Base-by-base conservation (phyloP, 352 stramenopile species). In the Phytophthora foliorum region DNA sequence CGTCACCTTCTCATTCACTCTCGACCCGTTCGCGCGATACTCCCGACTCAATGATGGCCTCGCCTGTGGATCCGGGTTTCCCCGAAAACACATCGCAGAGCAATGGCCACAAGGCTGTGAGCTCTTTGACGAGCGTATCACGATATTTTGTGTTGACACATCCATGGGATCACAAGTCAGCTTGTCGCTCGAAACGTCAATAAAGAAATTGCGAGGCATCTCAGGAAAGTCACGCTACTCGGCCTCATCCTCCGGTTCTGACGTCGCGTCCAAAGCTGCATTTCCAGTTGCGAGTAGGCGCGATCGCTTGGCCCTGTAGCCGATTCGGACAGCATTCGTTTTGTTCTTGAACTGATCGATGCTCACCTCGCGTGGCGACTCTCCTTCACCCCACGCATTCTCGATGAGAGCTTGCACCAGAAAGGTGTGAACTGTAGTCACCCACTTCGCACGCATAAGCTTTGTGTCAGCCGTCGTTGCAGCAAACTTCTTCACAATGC, bases 1-100 rank as follows among this genome's bases (percentile, higher is more conserved):
- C n/a, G 8, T n/a, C 38, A n/a, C 25, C 39, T 31, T 56, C 32
- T 8, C 22, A 34, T 17, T 51, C 44, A 19, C 21, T 51, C 7
- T 51, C 44, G 22, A 53, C 9, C 2, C 29, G 21, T 0, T 32
- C 21, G 17, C n/a, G 53, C 16, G 10, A 39, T 19, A 39, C 22
- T 13, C 50, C 39, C 9, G 59, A 60, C 39, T 67, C 59, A 2
- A 49, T 38, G 42, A 60, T 60, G 32, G 38, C 38, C 19, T 67
- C 59, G 2, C 59, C 59, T n/a, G 59, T 67, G 31, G 41, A 55
- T 8, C 38, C 50, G 27, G 49, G 49, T 2, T 45, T 44, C 14
- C 29, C 19, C 5, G 39, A 67, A 36, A 59, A 67, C 11, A 55
- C 29, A 34, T 67, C 50, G 39, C 41, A 67, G 9, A 59, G 7